Evolutionary conservation across 164 flowering plant genomes (phyloP), one percentile per base, ranked within the genome.

Genomic region (Tetracentron sinense): DNA sequence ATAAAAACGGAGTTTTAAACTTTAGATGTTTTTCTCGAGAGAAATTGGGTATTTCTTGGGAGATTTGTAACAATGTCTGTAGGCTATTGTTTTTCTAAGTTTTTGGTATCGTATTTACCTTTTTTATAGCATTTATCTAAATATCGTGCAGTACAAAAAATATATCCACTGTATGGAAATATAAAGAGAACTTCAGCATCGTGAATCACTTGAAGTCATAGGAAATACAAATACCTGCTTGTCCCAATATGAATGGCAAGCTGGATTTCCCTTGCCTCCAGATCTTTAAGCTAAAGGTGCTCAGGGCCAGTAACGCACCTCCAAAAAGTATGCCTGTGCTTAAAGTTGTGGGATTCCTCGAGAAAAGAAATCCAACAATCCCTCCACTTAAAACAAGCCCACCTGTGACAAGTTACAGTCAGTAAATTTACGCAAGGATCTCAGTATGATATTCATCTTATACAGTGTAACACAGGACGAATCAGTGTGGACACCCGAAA

Each of bases 211-310:
- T 38, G 44, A 38, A 38, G 44, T 38, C 14, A 8, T 51, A 10
- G 12, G 19, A 20, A 47, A 7, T 54, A 7, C 28, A 35, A 42
- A 44, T 71, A 90, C 98, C 96, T 80, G 92, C 88, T 90, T 93
- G 98, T 56, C 96, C 98, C 48, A 90, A 72, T 48, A 93, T 85
- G 65, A 83, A 82, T 38, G 94, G 98, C 26, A 88, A 63, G 75
- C 91, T 82, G n/a, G 97, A 88, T 73, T 90, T 85, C 61, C 94
- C 97, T 76, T 83, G 78, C 77, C 83, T 81, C 98, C 98, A 92
- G 20, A 85, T 77, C 79, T 86, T 93, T 62, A 90, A 77, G 74
- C 98, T 93, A 29, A 72, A 67, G 51, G 78, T 74, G 65, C 97
- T 87, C 42, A 93, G 77, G 31, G 79, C 84, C 53, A 90, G 74